phyloP scores from a whole-genome alignment of 2,329 filamentous ascomycete species.

The Fusarium virguliforme region DNA sequence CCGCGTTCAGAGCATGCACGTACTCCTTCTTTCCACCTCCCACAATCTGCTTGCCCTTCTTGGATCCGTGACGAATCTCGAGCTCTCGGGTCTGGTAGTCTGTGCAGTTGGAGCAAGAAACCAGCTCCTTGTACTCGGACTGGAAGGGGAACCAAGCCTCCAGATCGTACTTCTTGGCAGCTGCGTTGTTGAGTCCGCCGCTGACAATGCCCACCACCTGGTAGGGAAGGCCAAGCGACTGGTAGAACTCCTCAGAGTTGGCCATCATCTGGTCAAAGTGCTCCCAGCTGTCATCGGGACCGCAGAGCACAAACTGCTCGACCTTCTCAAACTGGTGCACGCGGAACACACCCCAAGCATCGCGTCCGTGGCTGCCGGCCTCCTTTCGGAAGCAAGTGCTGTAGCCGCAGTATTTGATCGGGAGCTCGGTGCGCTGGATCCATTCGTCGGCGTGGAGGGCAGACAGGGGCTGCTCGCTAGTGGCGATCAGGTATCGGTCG shows the following conservation, averaged over 20 bases:
- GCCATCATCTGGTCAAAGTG: constrained; percentile 94
- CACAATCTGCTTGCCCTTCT: constrained; percentile 68
- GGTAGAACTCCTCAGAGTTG: constrained; percentile 94
- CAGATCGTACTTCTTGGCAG: constrained; percentile 92
- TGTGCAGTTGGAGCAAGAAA: constrained; percentile 97
- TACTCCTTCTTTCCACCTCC: constrained; percentile 92
- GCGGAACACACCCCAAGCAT: constrained; percentile 98
- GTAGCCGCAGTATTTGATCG: constrained; percentile 88
- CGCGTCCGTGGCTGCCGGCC: constrained; percentile 86
- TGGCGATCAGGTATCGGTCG: constrained; percentile 86
- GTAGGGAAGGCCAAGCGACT: constrained; percentile 90
- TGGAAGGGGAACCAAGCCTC: constrained; percentile 98
- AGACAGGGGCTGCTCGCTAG: constrained; percentile 95
- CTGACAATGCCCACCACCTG: constrained; percentile 95
- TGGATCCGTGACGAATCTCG: constrained; percentile 91
- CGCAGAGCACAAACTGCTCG: constrained; percentile 85
- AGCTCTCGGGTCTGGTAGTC: constrained; percentile 96
- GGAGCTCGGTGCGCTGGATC: constrained; percentile 87
- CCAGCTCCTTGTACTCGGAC: constrained; percentile 97
- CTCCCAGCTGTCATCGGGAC: constrained; percentile 93
- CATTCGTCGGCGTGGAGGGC: constrained; percentile 95
- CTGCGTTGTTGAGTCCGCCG: constrained; percentile 86
- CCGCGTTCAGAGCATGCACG: constrained; percentile 90
- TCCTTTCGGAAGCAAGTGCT: constrained; percentile 97
- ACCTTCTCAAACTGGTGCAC: constrained; percentile 98